phyloP scores from a whole-genome alignment of 164 flowering plant species.

The grape (Vitis vinifera) region ASM3070453v1 NC_081816.1:9119001-9119500 shows the following conservation, averaged over 20 bases:
- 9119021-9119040: conserved; percentile 29
- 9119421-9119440: no score
- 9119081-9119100: conserved; percentile 13
- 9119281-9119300: neutral
- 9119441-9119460: no score
- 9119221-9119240: conserved; percentile 19
- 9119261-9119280: neutral
- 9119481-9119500: no score
- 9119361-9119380: no score
- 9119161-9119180: conserved; percentile 19
- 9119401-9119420: no score
- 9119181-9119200: conserved; percentile 14
- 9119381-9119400: no score
- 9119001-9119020: neutral
- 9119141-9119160: conserved; percentile 11
- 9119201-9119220: conserved; percentile 20
- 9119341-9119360: no score
- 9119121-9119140: conserved; percentile 43
- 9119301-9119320: no score
- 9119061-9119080: conserved; percentile 30
- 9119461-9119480: no score
- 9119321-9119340: no score
- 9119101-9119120: conserved; percentile 32
- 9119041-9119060: conserved; percentile 44
- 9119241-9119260: conserved; percentile 12